Base-by-base conservation (phyloP, 306 rosid species). In the Canavalia gladiata region DNA sequence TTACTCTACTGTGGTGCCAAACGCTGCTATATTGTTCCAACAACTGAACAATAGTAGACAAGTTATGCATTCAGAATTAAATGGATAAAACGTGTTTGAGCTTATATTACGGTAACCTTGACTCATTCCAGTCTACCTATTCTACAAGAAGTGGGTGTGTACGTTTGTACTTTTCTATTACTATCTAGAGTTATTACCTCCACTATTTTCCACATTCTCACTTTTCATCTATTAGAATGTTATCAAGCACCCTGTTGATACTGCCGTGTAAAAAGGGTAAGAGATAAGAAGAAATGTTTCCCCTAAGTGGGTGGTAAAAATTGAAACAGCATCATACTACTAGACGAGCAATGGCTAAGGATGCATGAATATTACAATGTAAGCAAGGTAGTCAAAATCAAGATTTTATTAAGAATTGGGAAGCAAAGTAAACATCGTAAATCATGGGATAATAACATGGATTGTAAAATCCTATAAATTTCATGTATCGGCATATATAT, bases 1-100 rank as follows among this genome's bases (percentile, higher is more conserved):
- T 89, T 33, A 93, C 97, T 68, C 97, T 92, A 60, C 84, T 81
- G 79, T 90, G 98, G 85, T 92, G 99, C 99, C 98, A 96, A 51
- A 96, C 85, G 43, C 66, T 84, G 76, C 90, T 82, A 74, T 88
- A 96, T 41, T 90, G 94, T 77, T 93, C 97, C 86, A 90, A 62
- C 94, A 96, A 82, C 99, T 96, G 88, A 43, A 75, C n/a, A 81
- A 59, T 39, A 66, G 74, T 18, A 34, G 7, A 79, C 2, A 31
- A 45, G 57, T 31, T 37, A 47, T 37, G 60, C 42, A 67, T 60
- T 67, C 68, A 64, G 75, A 59, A 41, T 64, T 39, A 70, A 77
- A 43, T 7, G 2, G 18, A 77, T 4, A 18, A 70, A 46, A 57
- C 42, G 72, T 8, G 18, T 28, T 47, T 60, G 62, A 75, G 41